phyloP scores from a whole-genome alignment of 345 rosid genomes.

The Angophora floribunda region DNA sequence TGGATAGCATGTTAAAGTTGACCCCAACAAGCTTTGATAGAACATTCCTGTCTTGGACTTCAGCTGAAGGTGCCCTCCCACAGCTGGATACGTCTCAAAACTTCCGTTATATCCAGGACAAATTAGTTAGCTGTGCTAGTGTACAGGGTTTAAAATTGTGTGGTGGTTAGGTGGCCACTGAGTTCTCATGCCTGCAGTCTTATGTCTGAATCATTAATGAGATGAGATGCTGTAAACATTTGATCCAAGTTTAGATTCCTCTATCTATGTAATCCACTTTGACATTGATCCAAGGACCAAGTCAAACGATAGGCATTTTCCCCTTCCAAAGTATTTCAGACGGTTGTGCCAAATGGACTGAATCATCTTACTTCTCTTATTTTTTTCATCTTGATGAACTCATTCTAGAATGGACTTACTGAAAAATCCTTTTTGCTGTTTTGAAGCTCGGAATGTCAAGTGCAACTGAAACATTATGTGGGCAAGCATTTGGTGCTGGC shows the following conservation, averaged over 20 bases:
- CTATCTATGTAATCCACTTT: neutral
- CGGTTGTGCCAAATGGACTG: neutral
- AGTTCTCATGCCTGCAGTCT: neutral
- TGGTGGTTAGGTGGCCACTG: neutral
- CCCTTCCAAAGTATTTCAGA: neutral
- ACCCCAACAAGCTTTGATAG: neutral
- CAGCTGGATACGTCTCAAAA: neutral
- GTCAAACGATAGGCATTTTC: neutral
- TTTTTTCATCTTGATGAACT: neutral
- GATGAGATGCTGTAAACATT: neutral
- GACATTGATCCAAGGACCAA: neutral
- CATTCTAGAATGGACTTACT: neutral
- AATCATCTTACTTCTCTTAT: neutral
- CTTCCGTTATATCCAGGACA: neutral
- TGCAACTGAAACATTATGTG: slow-evolving; percentile 29
- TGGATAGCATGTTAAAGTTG: neutral
- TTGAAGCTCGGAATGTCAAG: slow-evolving; percentile 31
- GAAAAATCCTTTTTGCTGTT: neutral
- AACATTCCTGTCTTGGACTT: neutral
- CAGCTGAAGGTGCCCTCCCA: neutral
- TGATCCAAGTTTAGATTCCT: neutral
- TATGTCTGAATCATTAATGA: neutral
- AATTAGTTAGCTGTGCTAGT: neutral
- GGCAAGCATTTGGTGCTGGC: slow-evolving; percentile 29
- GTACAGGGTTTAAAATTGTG: neutral